These are phyloP conservation scores for Bimuria novae-zelandiae DNA, from an alignment of 2,329 filamentous ascomycete genomes.

Conservation along the genomic window DNA sequence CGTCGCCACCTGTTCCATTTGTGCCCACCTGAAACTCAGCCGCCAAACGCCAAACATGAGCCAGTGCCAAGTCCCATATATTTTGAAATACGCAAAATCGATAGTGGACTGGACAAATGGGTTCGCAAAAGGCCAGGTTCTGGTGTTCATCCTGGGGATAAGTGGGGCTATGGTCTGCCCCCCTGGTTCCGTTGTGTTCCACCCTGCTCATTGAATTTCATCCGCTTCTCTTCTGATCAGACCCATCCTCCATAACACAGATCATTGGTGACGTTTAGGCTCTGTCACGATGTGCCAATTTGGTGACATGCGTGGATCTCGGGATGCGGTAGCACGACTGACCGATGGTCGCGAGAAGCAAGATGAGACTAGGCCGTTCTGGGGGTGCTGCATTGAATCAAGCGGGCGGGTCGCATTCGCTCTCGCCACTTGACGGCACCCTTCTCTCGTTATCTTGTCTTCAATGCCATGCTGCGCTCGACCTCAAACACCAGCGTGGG, in stretches of 20 bases:
- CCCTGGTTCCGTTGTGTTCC: background rate
- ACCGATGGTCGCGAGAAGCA: constrained; percentile 1
- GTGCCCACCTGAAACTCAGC: background rate
- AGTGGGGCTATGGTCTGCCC: background rate
- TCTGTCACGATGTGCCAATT: background rate
- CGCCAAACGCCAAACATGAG: too few species aligned
- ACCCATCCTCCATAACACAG: background rate
- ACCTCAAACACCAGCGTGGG: background rate
- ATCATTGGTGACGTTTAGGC: background rate
- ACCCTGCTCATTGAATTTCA: background rate
- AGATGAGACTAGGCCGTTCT: constrained; percentile 1
- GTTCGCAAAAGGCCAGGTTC: too few species aligned
- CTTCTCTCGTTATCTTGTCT: background rate
- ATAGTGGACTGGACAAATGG: too few species aligned
- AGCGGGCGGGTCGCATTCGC: constrained; percentile 3
- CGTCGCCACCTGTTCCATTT: too few species aligned
- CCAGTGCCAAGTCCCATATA: too few species aligned
- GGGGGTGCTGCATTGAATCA: too few species aligned
- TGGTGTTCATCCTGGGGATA: too few species aligned
- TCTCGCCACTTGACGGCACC: background rate
- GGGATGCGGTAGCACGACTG: background rate
- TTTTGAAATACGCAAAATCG: too few species aligned
- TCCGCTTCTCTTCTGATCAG: background rate
- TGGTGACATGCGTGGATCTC: constrained; percentile 1
- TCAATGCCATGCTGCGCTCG: background rate